These are phyloP conservation scores for Trapa bicornis DNA, from an alignment of 345 rosid species.

Conservation along the genomic window DNA sequence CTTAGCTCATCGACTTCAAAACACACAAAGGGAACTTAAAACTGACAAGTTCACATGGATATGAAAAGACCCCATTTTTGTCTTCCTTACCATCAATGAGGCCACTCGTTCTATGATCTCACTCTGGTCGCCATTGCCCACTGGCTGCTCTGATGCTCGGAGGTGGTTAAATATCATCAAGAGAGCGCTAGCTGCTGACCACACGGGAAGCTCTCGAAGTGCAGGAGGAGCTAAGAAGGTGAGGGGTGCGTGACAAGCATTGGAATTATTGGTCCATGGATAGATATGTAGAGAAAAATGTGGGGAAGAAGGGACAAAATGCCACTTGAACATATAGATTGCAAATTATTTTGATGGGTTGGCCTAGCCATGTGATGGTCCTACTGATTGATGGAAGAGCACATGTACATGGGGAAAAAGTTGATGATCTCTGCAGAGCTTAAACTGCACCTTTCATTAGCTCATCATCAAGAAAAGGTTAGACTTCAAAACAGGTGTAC, in stretches of 20 bases:
- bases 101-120: constrained; percentile 21
- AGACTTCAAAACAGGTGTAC: no score
- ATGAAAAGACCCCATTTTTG: neutral
- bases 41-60: neutral
- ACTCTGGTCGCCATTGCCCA: constrained; percentile 47
- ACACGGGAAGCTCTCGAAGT: neutral
- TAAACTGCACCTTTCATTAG: no score
- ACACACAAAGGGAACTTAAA: neutral
- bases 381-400: constrained; percentile 21
- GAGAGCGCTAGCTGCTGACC: neutral
- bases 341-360: constrained; percentile 34
- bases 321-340: constrained; percentile 23
- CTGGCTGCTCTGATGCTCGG: constrained; percentile 4
- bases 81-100: constrained; percentile 24
- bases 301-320: constrained; percentile 28
- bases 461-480: no score
- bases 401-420: constrained; percentile 16
- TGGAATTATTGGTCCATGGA: constrained; percentile 16
- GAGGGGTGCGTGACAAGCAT: constrained; percentile 4
- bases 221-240: neutral
- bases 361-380: constrained; percentile 26
- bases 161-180: constrained; percentile 9
- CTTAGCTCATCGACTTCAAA: neutral
- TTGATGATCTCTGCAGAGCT: no score
- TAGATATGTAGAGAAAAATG: constrained; percentile 17